Base-by-base conservation (phyloP, 1,284 basidiomycete genomes). In the Rhizopogon parksii region DNA sequence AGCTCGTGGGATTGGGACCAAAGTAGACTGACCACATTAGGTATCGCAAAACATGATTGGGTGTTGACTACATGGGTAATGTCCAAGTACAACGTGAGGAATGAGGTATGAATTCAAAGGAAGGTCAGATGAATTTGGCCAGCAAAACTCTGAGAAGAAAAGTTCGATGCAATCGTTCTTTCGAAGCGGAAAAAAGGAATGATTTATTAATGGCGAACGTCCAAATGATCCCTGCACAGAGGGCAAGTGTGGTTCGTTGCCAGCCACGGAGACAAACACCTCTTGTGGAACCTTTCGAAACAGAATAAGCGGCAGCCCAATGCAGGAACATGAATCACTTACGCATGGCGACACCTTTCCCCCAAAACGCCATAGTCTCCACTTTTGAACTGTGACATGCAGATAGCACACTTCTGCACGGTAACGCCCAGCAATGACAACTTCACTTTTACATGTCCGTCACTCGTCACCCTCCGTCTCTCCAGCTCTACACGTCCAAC, bases 381-480 rank as follows among this genome's bases (percentile, higher is more conserved):
- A 11, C 76, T 76, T 61, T 76, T 81, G 71, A 91, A 94, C 69
- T 89, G 87, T 46, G 74, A 75, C 58, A 89, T 68, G 65, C 91
- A 94, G 45, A 92, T 85, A 24, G 82, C 79, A 61, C 91, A 95
- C 59, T 82, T 83, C 56, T 88, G 82, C 25, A 94, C 88, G 1
- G 77, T 64, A 8, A 80, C 74, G 21, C 86, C 90, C n/a, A 88
- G 69, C 27, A 91, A 69, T 17, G 75, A 74, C 45, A 91, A 68
- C 68, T 91, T 93, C 52, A 90, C 67, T 70, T 90, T 92, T 51
- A 85, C 75, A 48, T 85, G 82, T 8, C 90, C 90, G 56, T 86
- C 79, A 55, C 75, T 74, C 45, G 80, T 83, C 21, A 79, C 75
- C 14, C 91, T 78, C 37, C 82, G 75, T 9, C 83, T 78, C 58